These are phyloP conservation scores for Metschnikowia kofuensis DNA, from an alignment of 805 yeast species.

Conservation along the genomic window DNA sequence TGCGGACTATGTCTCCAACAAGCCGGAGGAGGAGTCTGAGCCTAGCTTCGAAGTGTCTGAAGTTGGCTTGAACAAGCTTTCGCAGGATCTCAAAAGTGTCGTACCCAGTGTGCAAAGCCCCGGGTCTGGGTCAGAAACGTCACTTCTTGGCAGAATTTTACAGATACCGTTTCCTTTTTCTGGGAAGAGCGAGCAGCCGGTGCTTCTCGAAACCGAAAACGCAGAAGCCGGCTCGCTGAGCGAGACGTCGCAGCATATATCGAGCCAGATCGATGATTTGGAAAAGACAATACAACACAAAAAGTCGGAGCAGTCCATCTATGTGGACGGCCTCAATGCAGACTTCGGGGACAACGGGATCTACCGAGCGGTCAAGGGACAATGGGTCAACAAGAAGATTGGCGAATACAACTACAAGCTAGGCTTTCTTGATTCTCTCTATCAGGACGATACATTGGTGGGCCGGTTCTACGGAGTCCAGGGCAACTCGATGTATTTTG, in stretches of 20 bases:
- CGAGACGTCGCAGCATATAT: background rate
- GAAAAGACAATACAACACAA: constrained; percentile 17
- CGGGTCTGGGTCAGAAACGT: background rate
- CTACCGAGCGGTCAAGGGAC: constrained; percentile 52
- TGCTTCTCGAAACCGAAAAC: background rate
- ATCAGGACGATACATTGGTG: constrained; percentile 40
- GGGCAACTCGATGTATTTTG: constrained; percentile 41
- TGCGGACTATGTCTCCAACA: constrained; percentile 47
- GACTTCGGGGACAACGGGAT: constrained; percentile 64
- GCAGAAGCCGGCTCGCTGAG: background rate
- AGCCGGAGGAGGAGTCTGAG: constrained; percentile 16
- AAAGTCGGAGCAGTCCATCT: constrained; percentile 14
- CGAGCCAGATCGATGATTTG: constrained; percentile 14
- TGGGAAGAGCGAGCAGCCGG: background rate
- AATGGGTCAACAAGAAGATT: constrained; percentile 46
- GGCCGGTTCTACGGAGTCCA: constrained; percentile 24
- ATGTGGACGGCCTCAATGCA: constrained; percentile 22
- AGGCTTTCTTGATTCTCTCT: constrained; percentile 53
- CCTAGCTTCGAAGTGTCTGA: constrained; percentile 1
- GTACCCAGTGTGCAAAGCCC: background rate
- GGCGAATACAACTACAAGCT: constrained; percentile 73
- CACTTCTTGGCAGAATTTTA: background rate
- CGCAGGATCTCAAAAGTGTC: background rate
- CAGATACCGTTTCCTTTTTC: background rate
- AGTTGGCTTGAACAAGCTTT: background rate